Conservation (phyloP, 208 protist species). For the Porcisia deanei region DNA sequence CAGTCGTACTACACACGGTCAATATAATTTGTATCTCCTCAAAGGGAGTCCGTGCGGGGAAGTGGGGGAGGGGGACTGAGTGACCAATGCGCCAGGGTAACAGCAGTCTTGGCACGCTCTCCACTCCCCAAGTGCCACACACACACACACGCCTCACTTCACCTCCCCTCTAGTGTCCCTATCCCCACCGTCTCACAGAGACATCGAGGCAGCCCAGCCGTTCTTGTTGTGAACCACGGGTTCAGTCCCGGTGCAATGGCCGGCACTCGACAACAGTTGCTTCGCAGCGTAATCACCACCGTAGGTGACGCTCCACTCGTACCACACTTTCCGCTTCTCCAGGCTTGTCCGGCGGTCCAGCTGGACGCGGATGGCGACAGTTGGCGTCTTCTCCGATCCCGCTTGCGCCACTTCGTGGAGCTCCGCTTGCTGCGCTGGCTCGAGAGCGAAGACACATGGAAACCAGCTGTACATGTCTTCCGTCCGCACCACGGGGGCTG, state of each 20-base stretch:
- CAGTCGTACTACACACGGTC: no score
- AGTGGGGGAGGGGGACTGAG: no score
- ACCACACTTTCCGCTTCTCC: slow-evolving; percentile 60
- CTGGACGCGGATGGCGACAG: slow-evolving; percentile 33
- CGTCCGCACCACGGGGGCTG: slow-evolving; percentile 37
- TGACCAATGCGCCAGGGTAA: no score
- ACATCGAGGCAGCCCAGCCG: slow-evolving; percentile 72
- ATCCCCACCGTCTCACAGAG: slow-evolving; percentile 5
- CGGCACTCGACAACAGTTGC: background rate
- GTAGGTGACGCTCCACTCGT: slow-evolving; percentile 56
- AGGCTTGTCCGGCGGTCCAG: slow-evolving; percentile 40
- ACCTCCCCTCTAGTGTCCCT: background rate
- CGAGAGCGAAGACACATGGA: slow-evolving; percentile 68
- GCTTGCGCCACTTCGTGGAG: slow-evolving; percentile 31
- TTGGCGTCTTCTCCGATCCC: background rate
- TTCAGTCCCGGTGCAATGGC: background rate
- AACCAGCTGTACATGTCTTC: slow-evolving; percentile 89
- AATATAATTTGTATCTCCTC: no score
- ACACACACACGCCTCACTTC: background rate
- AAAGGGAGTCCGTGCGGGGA: no score
- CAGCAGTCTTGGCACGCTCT: background rate
- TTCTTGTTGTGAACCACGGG: slow-evolving; percentile 53
- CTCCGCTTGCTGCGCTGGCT: slow-evolving; percentile 37
- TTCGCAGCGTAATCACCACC: slow-evolving; percentile 1
- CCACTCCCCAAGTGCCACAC: background rate